Conservation (phyloP, 768 basidiomycete genomes). For the Flagelloscypha sp. region DNA sequence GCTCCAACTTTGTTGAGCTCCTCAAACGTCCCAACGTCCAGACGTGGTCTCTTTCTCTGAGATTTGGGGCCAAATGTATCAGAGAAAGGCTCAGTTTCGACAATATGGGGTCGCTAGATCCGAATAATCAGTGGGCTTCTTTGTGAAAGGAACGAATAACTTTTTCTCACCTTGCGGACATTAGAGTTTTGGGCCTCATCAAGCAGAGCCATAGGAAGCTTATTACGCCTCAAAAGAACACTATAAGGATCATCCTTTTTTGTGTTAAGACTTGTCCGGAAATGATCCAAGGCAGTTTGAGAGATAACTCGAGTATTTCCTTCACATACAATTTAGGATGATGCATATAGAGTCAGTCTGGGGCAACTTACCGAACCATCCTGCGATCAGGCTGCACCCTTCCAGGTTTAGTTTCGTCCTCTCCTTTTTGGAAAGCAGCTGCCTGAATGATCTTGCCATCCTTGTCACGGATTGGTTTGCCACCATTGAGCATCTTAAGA, state of each 20-base stretch:
- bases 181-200: conserved; percentile 84
- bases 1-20: conserved; percentile 69
- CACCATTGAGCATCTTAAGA: conserved; percentile 89
- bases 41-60: conserved; percentile 80
- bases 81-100: conserved; percentile 89
- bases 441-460: conserved; percentile 91
- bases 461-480: conserved; percentile 83
- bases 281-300: conserved; percentile 92
- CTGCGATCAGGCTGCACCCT: conserved; percentile 90
- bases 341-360: conserved; percentile 4
- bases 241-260: conserved; percentile 95
- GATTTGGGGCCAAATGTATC: conserved; percentile 97
- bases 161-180: conserved; percentile 53
- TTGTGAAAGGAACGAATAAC: neutral
- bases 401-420: conserved; percentile 83
- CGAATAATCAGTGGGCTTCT: conserved; percentile 6
- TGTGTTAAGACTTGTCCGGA: conserved; percentile 76
- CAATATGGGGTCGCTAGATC: conserved; percentile 77
- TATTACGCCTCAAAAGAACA: conserved; percentile 87
- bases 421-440: conserved; percentile 94
- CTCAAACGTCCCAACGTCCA: conserved; percentile 88
- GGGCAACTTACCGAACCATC: conserved; percentile 82
- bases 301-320: conserved; percentile 99
- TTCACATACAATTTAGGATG: conserved; percentile 20
- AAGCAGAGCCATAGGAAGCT: conserved; percentile 92